Conservation (phyloP, 2,329 filamentous ascomycete species). For the Sphaerulina musiva region DNA sequence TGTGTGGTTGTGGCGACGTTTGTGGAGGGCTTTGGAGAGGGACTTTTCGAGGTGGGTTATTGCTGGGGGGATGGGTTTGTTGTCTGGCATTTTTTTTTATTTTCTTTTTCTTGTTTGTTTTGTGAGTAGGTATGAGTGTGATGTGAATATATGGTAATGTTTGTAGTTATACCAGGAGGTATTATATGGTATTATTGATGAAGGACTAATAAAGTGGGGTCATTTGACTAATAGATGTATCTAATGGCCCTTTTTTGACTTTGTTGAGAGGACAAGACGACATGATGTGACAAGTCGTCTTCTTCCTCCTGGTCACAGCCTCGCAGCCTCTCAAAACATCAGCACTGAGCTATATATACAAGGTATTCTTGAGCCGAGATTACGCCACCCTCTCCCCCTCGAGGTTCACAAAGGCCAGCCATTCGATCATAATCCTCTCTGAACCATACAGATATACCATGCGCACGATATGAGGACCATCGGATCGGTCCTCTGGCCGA, state of each 20-base stretch:
- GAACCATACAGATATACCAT: not conserved
- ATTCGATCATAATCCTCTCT: not conserved
- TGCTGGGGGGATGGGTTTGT: not conserved
- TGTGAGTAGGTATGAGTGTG: not conserved
- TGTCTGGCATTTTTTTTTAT: not conserved
- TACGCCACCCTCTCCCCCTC: not conserved
- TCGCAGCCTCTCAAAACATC: too few relatives aligned
- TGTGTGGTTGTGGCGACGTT: slow-evolving; percentile 40
- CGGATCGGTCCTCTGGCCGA: slow-evolving; percentile 60
- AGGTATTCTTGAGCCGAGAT: too few relatives aligned
- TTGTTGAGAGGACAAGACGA: not conserved
- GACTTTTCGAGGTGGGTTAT: slow-evolving; percentile 21
- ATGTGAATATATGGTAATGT: too few relatives aligned
- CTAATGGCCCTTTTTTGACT: slow-evolving; percentile 9
- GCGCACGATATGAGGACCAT: slow-evolving; percentile 42
- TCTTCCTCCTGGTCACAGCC: too few relatives aligned
- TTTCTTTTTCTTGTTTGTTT: not conserved
- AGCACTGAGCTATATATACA: too few relatives aligned
- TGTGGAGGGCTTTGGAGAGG: slow-evolving; percentile 31
- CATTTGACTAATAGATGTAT: not conserved
- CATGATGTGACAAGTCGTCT: too few relatives aligned
- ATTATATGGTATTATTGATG: too few relatives aligned
- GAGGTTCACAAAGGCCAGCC: not conserved
- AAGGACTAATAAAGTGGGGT: not conserved
- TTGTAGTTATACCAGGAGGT: too few relatives aligned